phyloP scores from a whole-genome alignment of 768 basidiomycete genomes.

The Russula earlei region DNA sequence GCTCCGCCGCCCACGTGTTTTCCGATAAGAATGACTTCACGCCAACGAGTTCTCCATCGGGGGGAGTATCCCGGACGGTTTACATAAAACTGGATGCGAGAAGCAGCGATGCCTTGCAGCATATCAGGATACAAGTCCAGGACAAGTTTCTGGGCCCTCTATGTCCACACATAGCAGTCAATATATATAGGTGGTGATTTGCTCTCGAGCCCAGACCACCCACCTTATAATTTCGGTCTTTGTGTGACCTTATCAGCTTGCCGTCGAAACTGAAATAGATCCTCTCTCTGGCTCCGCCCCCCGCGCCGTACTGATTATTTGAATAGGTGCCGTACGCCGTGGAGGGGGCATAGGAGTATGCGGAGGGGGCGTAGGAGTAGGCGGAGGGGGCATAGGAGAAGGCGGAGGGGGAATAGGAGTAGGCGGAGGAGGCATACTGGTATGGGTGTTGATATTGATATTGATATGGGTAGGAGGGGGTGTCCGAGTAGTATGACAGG shows the following conservation, averaged over 20 bases:
- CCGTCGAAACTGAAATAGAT: conserved; percentile 8
- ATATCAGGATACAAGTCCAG: conserved; percentile 2
- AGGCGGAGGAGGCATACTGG: too few relatives aligned
- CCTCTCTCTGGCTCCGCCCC: not conserved
- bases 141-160: conserved; percentile 10
- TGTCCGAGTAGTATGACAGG: not conserved
- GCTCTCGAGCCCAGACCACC: not conserved
- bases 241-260: conserved; percentile 6
- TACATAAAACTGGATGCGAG: conserved; percentile 16
- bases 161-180: not conserved
- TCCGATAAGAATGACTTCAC: conserved; percentile 10
- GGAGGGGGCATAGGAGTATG: not conserved
- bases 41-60: not conserved
- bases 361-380: not conserved
- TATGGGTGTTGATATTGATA: too few relatives aligned
- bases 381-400: not conserved
- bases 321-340: not conserved
- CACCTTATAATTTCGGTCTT: conserved; percentile 7
- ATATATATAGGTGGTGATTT: not conserved
- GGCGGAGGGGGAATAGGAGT: not conserved
- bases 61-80: conserved; percentile 1
- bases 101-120: conserved; percentile 6
- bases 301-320: not conserved
- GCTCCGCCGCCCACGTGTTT: conserved; percentile 1
- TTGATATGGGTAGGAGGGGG: too few relatives aligned